Evolutionary conservation across 139 green algal species (phyloP).

Genomic region (Coelastrella sp.): DNA sequence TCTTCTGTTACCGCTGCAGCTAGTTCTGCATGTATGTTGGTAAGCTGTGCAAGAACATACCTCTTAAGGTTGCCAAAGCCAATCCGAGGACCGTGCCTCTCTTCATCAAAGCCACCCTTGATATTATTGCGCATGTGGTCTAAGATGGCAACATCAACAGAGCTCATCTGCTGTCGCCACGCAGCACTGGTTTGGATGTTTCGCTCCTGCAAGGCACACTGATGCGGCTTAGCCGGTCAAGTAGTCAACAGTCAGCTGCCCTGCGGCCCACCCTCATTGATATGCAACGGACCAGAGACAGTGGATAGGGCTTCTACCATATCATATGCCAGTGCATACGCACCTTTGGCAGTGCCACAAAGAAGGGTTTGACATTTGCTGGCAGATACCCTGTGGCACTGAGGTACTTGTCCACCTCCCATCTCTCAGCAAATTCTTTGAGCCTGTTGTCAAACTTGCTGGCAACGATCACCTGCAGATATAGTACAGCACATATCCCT

Average conservation of each 20-base stretch:
- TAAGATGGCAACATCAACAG: conserved; percentile 78
- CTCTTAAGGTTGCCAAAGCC: conserved; percentile 88
- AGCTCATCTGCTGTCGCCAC: conserved; percentile 83
- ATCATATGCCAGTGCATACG: not conserved
- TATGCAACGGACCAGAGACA: not conserved
- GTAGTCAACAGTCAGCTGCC: too few species aligned
- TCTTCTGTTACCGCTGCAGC: too few species aligned
- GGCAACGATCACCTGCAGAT: conserved; percentile 86
- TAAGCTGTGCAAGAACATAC: conserved; percentile 47
- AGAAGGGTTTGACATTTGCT: conserved; percentile 89
- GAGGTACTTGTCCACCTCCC: conserved; percentile 96
- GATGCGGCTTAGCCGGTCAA: too few species aligned
- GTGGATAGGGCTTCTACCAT: too few species aligned
- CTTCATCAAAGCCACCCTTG: conserved; percentile 90
- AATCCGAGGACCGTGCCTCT: conserved; percentile 80
- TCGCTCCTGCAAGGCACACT: conserved; percentile 83
- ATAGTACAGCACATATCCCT: too few species aligned
- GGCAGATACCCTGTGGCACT: conserved; percentile 89
- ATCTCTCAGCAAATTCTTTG: conserved; percentile 93
- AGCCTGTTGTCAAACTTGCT: conserved; percentile 98
- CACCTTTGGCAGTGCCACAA: conserved; percentile 94
- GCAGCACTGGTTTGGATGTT: conserved; percentile 72
- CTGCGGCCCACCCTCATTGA: too few species aligned
- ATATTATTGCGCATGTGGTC: conserved; percentile 72
- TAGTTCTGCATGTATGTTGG: not conserved